phyloP scores from a whole-genome alignment of 2,329 filamentous ascomycete species.

The Lasiodiplodia hormozganensis region DNA sequence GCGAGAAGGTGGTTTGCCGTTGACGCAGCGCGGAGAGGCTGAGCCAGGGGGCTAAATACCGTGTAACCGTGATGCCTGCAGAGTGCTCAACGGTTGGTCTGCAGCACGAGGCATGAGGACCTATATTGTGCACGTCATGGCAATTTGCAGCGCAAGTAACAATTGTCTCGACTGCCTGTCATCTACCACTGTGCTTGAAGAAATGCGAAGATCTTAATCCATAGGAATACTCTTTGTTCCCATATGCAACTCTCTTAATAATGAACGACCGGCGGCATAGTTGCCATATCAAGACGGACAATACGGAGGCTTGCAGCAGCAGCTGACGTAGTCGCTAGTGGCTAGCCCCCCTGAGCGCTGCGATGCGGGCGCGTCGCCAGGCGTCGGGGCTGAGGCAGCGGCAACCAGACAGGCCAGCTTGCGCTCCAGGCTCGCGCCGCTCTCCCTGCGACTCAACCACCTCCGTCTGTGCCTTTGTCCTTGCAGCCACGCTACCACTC shows the following conservation, averaged over 20 bases:
- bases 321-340: constrained; percentile 1
- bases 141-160: neutral
- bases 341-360: neutral
- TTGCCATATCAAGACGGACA: neutral
- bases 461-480: constrained; percentile 26
- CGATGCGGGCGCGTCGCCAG: neutral
- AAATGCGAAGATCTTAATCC: neutral
- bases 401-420: constrained; percentile 15
- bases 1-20: constrained; percentile 5
- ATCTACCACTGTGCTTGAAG: neutral
- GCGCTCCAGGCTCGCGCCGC: constrained; percentile 9
- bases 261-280: neutral
- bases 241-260: neutral
- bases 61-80: neutral
- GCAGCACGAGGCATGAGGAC: neutral
- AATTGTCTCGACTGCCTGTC: neutral
- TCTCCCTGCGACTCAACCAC: constrained; percentile 23
- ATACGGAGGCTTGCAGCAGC: neutral
- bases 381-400: constrained; percentile 1
- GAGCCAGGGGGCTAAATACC: neutral
- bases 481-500: constrained; percentile 23
- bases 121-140: neutral
- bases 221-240: neutral
- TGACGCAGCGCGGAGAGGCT: constrained; percentile 24
- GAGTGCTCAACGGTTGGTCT: neutral